These are phyloP conservation scores for Suhomyces guaymorum DNA, from an alignment of 1,139 yeast species.

Conservation along the genomic window DNA sequence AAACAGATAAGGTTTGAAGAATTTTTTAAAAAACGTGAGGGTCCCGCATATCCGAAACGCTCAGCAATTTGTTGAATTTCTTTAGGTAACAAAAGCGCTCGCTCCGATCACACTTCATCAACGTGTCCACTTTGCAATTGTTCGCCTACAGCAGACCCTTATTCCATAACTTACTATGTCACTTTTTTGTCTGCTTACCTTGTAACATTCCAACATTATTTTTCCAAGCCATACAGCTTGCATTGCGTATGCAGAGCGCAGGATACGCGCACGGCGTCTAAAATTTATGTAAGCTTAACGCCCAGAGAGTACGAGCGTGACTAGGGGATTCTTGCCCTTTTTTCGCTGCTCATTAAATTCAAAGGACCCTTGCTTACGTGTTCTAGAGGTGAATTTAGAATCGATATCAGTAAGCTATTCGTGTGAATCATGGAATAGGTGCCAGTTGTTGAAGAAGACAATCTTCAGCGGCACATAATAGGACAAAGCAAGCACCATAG, in stretches of 20 bases:
- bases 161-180: slow-evolving; percentile 2
- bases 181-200: slow-evolving; percentile 5
- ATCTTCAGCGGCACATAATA: no score
- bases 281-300: slow-evolving; percentile 4
- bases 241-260: slow-evolving; percentile 7
- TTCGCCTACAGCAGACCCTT: no score
- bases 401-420: no score
- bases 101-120: no score
- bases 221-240: slow-evolving; percentile 2
- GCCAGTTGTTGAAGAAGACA: no score
- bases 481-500: no score
- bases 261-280: slow-evolving; percentile 10
- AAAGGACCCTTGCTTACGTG: no score
- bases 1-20: slow-evolving; percentile 8
- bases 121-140: no score
- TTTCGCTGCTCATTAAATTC: slow-evolving; percentile 5
- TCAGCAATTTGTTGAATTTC: not conserved
- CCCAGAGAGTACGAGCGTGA: not conserved
- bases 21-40: slow-evolving; percentile 9
- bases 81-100: no score
- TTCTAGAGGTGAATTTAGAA: no score
- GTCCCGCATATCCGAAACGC: slow-evolving; percentile 7
- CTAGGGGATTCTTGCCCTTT: not conserved
- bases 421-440: no score
- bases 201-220: slow-evolving; percentile 4